Conservation (phyloP, 108 stramenopile genomes). For the Skeletonema costatum region DNA sequence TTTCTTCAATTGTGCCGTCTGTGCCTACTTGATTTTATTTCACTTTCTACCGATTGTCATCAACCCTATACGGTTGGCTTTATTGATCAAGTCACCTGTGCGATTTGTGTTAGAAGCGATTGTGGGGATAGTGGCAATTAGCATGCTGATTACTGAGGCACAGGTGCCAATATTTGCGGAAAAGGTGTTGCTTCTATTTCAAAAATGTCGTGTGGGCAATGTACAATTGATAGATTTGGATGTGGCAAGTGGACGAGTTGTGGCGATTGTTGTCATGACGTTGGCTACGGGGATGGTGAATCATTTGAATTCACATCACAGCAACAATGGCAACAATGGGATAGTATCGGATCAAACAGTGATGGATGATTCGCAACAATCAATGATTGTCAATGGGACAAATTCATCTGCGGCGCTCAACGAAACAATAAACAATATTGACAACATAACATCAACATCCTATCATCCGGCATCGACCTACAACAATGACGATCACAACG, state of each 20-base stretch:
- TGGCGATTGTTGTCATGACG: slow-evolving; percentile 21
- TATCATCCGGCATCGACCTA: neutral
- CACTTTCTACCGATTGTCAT: slow-evolving; percentile 14
- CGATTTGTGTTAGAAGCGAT: slow-evolving; percentile 5
- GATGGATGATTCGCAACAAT: neutral
- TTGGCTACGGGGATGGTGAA: slow-evolving; percentile 12
- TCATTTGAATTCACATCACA: slow-evolving; percentile 1
- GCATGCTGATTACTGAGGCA: slow-evolving; percentile 15
- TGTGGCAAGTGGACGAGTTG: slow-evolving; percentile 18
- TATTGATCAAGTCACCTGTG: slow-evolving; percentile 16
- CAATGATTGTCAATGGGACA: neutral
- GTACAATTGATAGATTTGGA: slow-evolving; percentile 22
- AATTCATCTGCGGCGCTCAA: neutral
- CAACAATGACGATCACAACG: neutral
- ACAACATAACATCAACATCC: neutral
- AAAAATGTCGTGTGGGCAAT: neutral
- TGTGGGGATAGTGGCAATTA: slow-evolving; percentile 6
- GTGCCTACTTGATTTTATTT: slow-evolving; percentile 16
- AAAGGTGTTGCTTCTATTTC: slow-evolving; percentile 7
- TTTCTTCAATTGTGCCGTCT: slow-evolving; percentile 24
- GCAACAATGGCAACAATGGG: neutral
- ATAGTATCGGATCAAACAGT: neutral
- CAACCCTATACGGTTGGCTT: slow-evolving; percentile 23
- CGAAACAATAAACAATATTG: neutral
- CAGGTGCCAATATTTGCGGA: slow-evolving; percentile 26